A percentile compares a stretch with the other conserved stretches of the same genome.
Conservation (phyloP, 2,329 filamentous ascomycete genomes). For the Penicillium nordicum region DNA sequence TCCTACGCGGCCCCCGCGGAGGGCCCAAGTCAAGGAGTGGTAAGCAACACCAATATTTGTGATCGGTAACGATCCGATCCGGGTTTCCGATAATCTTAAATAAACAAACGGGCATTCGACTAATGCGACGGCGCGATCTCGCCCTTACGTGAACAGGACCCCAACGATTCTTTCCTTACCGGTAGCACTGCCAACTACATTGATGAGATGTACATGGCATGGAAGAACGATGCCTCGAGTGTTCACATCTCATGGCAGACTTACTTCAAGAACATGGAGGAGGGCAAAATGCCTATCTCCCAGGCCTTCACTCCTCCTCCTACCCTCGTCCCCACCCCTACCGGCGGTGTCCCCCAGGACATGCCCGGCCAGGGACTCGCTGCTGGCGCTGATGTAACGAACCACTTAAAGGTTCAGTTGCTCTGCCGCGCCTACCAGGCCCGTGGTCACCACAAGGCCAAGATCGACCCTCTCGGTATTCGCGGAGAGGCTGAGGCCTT, state of each 20-base stretch:
- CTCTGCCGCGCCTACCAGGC: conserved; percentile 97
- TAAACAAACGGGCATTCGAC: conserved; percentile 15
- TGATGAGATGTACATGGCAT: conserved; percentile 98
- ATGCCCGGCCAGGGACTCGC: conserved; percentile 66
- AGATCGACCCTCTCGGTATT: conserved; percentile 94
- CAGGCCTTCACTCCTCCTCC: conserved; percentile 96
- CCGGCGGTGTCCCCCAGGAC: conserved; percentile 71
- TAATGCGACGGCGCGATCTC: conserved; percentile 25
- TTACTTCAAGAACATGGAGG: conserved; percentile 99
- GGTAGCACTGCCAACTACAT: conserved; percentile 98
- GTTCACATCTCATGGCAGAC: conserved; percentile 98
- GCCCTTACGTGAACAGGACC: conserved; percentile 53
- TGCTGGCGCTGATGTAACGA: conserved; percentile 78
- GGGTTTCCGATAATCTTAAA: conserved; percentile 5
- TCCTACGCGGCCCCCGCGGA: conserved; percentile 59
- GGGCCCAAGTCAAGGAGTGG: conserved; percentile 59
- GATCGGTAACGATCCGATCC: conserved; percentile 7
- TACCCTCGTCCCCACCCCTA: conserved; percentile 78
- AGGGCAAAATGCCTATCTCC: conserved; percentile 93
- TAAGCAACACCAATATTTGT: conserved; percentile 39
- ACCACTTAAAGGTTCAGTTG: conserved; percentile 97
- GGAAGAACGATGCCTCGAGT: conserved; percentile 88
- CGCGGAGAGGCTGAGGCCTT: conserved; percentile 80
- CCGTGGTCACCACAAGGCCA: conserved; percentile 95
- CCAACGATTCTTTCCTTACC: conserved; percentile 93